Percentiles rank a stretch among this genome's conserved stretches.
These are phyloP conservation scores for Effrenium voratum DNA, from an alignment of 73 alveolate genomes.

Conservation along the genomic window DNA sequence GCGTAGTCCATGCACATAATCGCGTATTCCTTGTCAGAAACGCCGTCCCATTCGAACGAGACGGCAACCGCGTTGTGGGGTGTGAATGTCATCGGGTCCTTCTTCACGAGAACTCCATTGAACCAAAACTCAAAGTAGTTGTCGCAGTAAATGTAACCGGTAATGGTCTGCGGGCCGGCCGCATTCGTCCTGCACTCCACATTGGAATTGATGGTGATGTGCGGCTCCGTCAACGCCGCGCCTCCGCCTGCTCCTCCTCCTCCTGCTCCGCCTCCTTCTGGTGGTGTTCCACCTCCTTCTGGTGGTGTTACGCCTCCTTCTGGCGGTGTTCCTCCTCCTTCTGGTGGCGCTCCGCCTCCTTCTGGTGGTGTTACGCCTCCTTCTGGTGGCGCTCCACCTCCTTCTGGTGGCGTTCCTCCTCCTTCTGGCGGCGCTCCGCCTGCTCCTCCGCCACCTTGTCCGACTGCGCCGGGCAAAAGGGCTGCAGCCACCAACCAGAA, in stretches of 20 bases:
- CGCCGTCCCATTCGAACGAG: conserved; percentile 35
- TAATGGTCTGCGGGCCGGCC: conserved; percentile 25
- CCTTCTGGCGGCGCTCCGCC: not conserved
- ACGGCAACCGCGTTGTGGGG: conserved; percentile 40
- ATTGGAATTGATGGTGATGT: conserved; percentile 22
- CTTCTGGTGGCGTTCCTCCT: not conserved
- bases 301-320: not conserved
- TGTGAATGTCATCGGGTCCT: conserved; percentile 40
- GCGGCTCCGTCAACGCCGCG: conserved; percentile 25
- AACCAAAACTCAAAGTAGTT: conserved; percentile 34
- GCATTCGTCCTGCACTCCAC: conserved; percentile 12
- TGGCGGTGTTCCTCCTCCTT: too few relatives aligned
- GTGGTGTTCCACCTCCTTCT: too few relatives aligned
- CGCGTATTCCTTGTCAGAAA: conserved; percentile 32
- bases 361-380: not conserved
- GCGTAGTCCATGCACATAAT: conserved; percentile 41
- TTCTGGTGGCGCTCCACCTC: not conserved
- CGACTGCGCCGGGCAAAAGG: conserved; percentile 20
- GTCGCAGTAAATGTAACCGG: conserved; percentile 34
- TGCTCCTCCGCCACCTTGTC: conserved; percentile 26
- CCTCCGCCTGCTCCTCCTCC: conserved; percentile 22
- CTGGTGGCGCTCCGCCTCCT: not conserved
- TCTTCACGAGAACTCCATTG: conserved; percentile 35
- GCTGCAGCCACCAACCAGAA: conserved; percentile 37
- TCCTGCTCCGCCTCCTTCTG: not conserved